Conservation (phyloP, 2,329 filamentous ascomycete genomes). For the Boeremia lycopersici region DNA sequence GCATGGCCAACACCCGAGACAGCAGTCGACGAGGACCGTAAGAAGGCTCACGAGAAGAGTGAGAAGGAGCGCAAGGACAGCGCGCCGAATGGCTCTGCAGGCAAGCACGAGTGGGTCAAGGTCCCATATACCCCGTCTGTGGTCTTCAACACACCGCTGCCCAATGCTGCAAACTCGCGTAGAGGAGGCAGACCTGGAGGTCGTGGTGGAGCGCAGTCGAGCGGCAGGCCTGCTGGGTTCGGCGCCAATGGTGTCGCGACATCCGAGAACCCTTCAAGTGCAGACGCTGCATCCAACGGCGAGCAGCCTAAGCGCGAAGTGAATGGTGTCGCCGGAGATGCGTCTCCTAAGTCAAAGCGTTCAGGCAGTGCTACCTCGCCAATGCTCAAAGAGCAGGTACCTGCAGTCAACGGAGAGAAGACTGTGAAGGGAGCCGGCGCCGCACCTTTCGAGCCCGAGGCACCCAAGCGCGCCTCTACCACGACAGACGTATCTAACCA, state of each 20-base stretch:
- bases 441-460: conserved; percentile 31
- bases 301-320: conserved; percentile 45
- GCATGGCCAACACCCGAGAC: conserved; percentile 92
- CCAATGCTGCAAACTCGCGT: conserved; percentile 50
- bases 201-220: conserved; percentile 62
- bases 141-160: conserved; percentile 83
- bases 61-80: conserved; percentile 69
- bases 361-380: conserved; percentile 41
- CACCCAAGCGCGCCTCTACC: conserved; percentile 27
- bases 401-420: conserved; percentile 33
- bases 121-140: conserved; percentile 84
- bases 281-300: conserved; percentile 31
- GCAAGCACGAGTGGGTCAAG: conserved; percentile 84
- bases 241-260: conserved; percentile 46
- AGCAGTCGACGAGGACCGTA: conserved; percentile 76
- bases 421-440: conserved; percentile 25
- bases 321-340: conserved; percentile 31
- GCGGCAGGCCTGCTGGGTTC: conserved; percentile 54
- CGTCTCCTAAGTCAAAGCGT: conserved; percentile 45
- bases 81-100: conserved; percentile 46
- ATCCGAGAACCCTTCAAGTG: conserved; percentile 42
- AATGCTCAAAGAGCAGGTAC: conserved; percentile 34
- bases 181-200: conserved; percentile 57
- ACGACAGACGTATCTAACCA: conserved; percentile 30
- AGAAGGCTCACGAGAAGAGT: conserved; percentile 70